A percentile compares a stretch with the other conserved stretches of the same genome.
phyloP scores from a whole-genome alignment of 2,329 filamentous ascomycete genomes.

The Arthrocladium fulminans region DNA sequence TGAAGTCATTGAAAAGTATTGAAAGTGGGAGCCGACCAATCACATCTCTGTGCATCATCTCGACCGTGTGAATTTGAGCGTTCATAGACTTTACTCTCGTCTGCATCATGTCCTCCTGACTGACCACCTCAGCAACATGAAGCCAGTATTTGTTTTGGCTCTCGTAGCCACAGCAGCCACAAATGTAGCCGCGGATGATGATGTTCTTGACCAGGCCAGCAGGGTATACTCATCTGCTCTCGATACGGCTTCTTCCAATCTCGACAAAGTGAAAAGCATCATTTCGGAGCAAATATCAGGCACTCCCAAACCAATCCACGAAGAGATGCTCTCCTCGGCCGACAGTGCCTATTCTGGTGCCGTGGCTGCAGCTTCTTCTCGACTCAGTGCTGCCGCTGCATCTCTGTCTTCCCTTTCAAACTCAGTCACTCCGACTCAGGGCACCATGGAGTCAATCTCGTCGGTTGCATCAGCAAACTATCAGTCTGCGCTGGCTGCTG shows the following conservation, averaged over 20 bases:
- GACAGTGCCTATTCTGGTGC: constrained; percentile 61
- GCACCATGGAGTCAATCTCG: constrained; percentile 48
- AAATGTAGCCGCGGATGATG: constrained; percentile 37
- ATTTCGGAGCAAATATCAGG: constrained; percentile 60
- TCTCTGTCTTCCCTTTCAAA: constrained; percentile 28
- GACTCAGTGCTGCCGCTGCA: constrained; percentile 46
- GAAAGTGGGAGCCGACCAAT: no score
- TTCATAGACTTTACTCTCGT: constrained; percentile 1
- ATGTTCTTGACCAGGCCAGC: constrained; percentile 29
- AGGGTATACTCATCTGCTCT: constrained; percentile 56
- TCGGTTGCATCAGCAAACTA: constrained; percentile 63
- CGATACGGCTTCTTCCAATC: constrained; percentile 57
- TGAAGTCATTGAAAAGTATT: no score
- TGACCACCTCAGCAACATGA: neutral
- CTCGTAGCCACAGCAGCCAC: constrained; percentile 2
- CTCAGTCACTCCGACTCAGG: constrained; percentile 31
- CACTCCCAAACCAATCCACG: constrained; percentile 59
- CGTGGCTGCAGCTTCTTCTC: constrained; percentile 52
- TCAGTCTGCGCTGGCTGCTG: constrained; percentile 59
- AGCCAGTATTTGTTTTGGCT: constrained; percentile 1
- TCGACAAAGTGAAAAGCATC: constrained; percentile 57
- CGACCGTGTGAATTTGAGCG: no score
- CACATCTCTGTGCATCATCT: no score
- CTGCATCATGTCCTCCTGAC: neutral
- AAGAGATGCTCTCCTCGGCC: constrained; percentile 60